Evolutionary conservation across 345 rosid species (phyloP).

Genomic region (Alliaria petiolata): DNA sequence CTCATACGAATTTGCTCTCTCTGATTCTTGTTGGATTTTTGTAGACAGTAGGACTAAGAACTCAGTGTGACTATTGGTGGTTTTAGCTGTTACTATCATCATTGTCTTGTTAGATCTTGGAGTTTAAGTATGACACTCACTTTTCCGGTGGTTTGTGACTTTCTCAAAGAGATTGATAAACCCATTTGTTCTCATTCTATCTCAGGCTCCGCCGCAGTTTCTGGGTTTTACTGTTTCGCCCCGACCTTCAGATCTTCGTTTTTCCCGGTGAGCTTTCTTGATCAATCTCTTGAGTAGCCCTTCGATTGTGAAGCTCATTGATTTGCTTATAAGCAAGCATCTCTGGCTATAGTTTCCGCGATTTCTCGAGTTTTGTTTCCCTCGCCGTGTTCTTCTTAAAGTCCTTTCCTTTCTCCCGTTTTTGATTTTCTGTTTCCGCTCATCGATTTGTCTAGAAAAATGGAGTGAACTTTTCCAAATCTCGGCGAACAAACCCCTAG

Average conservation of each 20-base stretch:
- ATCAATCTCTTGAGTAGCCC: not conserved
- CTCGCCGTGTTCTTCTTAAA: not conserved
- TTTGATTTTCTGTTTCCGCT: not conserved
- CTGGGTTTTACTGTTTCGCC: not conserved
- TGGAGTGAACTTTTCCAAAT: not conserved
- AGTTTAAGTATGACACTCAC: too few relatives aligned
- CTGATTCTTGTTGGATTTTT: too few relatives aligned
- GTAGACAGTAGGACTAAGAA: too few relatives aligned
- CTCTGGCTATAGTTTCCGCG: not conserved
- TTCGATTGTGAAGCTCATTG: not conserved
- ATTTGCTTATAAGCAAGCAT: not conserved
- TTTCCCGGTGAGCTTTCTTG: constrained; percentile 10
- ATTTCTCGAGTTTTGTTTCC: too few relatives aligned
- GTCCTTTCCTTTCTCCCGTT: not conserved
- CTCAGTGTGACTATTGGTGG: too few relatives aligned
- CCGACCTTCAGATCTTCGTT: constrained; percentile 8
- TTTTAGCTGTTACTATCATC: too few relatives aligned
- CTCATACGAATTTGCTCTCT: too few relatives aligned
- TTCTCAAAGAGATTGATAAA: too few relatives aligned
- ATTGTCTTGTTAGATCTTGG: too few relatives aligned
- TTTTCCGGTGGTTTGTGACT: too few relatives aligned
- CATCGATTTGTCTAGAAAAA: not conserved
- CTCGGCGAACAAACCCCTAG: constrained; percentile 5
- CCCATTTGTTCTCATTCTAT: too few relatives aligned
- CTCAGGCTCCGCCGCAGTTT: not conserved